These are phyloP conservation scores for Phyllosticta citriasiana DNA, from an alignment of 2,329 filamentous ascomycete species.

Conservation along the genomic window DNA sequence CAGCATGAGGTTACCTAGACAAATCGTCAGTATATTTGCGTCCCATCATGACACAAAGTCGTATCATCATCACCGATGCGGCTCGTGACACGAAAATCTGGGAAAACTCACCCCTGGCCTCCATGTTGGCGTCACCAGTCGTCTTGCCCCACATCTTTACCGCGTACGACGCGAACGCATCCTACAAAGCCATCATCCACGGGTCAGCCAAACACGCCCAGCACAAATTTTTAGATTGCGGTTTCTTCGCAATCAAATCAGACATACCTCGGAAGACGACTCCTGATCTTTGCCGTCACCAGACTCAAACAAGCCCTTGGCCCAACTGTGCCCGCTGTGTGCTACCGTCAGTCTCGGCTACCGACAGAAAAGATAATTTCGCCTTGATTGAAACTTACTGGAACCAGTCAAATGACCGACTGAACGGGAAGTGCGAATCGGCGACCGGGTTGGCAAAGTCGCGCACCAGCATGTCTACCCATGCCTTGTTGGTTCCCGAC, in stretches of 20 bases:
- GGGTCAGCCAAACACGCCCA: neutral
- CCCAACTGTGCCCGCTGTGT: conserved; percentile 78
- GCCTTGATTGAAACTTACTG: conserved; percentile 20
- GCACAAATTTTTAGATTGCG: neutral
- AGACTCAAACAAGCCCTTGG: conserved; percentile 66
- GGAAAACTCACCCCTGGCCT: conserved; percentile 45
- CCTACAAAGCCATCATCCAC: conserved; percentile 26
- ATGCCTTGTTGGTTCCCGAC: conserved; percentile 57
- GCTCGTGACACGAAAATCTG: neutral
- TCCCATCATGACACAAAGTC: neutral
- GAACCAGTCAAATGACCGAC: conserved; percentile 71
- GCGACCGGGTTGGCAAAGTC: conserved; percentile 69
- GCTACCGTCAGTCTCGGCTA: neutral
- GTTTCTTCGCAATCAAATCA: neutral
- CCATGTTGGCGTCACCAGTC: conserved; percentile 65
- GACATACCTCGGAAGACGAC: conserved; percentile 63
- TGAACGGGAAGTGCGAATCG: conserved; percentile 69
- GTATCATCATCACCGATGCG: neutral
- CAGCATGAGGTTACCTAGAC: conserved; percentile 65
- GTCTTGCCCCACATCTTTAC: conserved; percentile 91
- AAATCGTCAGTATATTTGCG: neutral
- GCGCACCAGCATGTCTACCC: conserved; percentile 72
- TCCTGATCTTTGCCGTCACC: conserved; percentile 80
- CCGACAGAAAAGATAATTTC: neutral
- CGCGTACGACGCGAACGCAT: conserved; percentile 78